These are phyloP conservation scores for Penstemon davidsonii DNA, from an alignment of 257 asterid genomes.

Conservation along the genomic window DNA sequence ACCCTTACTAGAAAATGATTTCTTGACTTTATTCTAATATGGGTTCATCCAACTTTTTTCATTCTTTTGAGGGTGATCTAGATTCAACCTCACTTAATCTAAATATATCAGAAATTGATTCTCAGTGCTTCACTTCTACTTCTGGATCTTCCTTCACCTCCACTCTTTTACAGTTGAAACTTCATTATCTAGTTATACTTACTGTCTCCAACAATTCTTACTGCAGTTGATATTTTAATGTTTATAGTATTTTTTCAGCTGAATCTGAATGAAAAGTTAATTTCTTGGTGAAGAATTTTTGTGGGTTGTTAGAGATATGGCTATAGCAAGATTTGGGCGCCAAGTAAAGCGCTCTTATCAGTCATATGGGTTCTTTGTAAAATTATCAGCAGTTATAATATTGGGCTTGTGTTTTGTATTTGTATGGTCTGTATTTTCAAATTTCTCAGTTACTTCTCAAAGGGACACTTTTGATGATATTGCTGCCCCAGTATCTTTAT, in stretches of 20 bases:
- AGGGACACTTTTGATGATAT: constrained; percentile 86
- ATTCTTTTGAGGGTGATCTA: constrained; percentile 14
- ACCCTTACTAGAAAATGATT: constrained; percentile 11
- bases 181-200: constrained; percentile 28
- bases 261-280: constrained; percentile 26
- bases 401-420: constrained; percentile 83
- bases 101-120: not conserved
- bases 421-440: constrained; percentile 79
- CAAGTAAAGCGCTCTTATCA: constrained; percentile 80
- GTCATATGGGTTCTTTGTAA: constrained; percentile 70
- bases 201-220: constrained; percentile 19
- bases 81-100: constrained; percentile 19
- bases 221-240: constrained; percentile 24
- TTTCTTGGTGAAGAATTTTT: constrained; percentile 17
- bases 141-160: constrained; percentile 46
- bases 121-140: constrained; percentile 27
- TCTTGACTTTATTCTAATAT: constrained; percentile 20
- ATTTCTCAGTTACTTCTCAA: constrained; percentile 68
- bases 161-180: constrained; percentile 35
- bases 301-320: constrained; percentile 49
- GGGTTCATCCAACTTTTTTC: constrained; percentile 21
- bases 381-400: constrained; percentile 63
- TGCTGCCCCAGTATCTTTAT: constrained; percentile 62
- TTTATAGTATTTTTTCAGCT: constrained; percentile 15
- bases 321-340: constrained; percentile 77